Evolutionary conservation across 139 green algal genomes (phyloP), one percentile per base, ranked within the genome.

Genomic region (Micractinium conductrix): DNA sequence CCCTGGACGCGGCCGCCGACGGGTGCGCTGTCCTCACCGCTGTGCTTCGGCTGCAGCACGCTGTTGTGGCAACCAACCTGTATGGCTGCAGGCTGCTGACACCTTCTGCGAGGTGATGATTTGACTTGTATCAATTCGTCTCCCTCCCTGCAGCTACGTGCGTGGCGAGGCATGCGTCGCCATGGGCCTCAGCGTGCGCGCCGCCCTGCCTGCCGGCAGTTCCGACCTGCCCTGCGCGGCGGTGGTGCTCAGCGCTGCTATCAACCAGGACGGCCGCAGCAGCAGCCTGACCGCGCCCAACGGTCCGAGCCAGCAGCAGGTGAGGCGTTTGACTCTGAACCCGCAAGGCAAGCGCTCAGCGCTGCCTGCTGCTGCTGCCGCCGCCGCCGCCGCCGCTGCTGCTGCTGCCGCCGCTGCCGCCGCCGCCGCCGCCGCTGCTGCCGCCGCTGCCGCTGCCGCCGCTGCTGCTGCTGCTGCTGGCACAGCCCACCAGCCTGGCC

Each of bases 191-290:
- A 87, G 73, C 33, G 53, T 17, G 21, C 35, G 50, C 42, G 4
- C 24, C 33, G 33, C 9, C 14, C 22, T 33, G 16, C 2, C 12
- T 10, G 37, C 69, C 43, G 12, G 8, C 63, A 70, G 8, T 42
- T 45, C 48, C 91, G 35, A 3, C 26, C 28, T 40, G 0, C 53
- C 24, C 3, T 40, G 43, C 28, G 58, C 38, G 16, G 92, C 90
- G 12, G 6, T 95, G 0, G 53, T 97, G 33, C 21, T 63, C 2
- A 93, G 91, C 7, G 90, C 84, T 21, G 88, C 88, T 2, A 92
- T 98, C 37, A 98, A 98, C 85, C 96, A 98, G 87, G 96, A 99
- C 78, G 96, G 96, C 1, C 88, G 95, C 37, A 96, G 92, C 84
- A 96, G 91, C 87, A 88, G 83, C 55, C 89, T 99, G 30, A 99